Conservation (phyloP, 352 stramenopile genomes). For the Lagenidium sp. region DNA sequence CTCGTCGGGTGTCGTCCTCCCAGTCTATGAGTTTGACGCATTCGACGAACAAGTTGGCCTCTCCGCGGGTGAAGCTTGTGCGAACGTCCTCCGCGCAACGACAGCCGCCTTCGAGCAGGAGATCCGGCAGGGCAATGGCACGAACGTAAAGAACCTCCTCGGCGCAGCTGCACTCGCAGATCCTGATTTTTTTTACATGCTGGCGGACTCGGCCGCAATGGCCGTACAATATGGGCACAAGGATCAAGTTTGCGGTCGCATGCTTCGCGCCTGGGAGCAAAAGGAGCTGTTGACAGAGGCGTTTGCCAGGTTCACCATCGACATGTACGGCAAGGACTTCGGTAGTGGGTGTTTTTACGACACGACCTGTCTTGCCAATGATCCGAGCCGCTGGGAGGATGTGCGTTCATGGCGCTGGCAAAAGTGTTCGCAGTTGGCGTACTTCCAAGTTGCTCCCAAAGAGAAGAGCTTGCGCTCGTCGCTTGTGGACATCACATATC, state of each 20-base stretch:
- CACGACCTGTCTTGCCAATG: conserved; percentile 47
- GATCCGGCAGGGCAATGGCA: conserved; percentile 36
- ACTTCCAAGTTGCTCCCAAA: conserved; percentile 73
- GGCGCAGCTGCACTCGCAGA: conserved; percentile 47
- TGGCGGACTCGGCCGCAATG: conserved; percentile 82
- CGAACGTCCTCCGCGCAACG: conserved; percentile 45
- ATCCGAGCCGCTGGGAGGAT: conserved; percentile 50
- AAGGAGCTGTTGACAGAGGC: conserved; percentile 43
- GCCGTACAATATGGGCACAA: conserved; percentile 86
- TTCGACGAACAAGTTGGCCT: conserved; percentile 78
- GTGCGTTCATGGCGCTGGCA: conserved; percentile 84
- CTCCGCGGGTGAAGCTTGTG: conserved; percentile 45
- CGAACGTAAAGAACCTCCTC: conserved; percentile 51
- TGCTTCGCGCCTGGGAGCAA: conserved; percentile 34
- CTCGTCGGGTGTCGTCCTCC: conserved; percentile 74
- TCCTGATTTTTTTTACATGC: conserved; percentile 88
- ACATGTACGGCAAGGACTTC: conserved; percentile 75
- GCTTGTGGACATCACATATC: conserved; percentile 69
- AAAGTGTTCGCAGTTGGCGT: conserved; percentile 81
- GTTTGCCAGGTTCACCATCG: conserved; percentile 76
- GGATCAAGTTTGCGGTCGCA: conserved; percentile 56
- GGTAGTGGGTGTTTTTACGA: conserved; percentile 79
- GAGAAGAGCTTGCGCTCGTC: conserved; percentile 48
- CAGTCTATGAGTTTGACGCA: conserved; percentile 67
- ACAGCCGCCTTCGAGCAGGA: conserved; percentile 60